Base-by-base conservation (phyloP, 1,284 basidiomycete genomes). In the Agaricales sp. region DNA sequence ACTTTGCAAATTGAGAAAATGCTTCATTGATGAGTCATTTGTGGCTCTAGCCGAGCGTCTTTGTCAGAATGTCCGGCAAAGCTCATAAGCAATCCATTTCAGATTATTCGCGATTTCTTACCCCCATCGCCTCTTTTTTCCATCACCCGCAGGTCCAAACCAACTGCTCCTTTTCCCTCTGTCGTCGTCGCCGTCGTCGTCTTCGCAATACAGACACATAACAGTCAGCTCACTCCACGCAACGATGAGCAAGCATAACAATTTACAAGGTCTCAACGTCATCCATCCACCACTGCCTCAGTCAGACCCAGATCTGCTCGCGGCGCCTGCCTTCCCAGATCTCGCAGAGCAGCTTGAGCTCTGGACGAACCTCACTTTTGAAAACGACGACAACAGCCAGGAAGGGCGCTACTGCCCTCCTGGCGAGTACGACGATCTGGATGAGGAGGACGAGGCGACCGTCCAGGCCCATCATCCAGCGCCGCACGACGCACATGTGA, bases 301-400 rank as follows among this genome's bases (percentile, higher is more conserved):
- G 46, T 53, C 69, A 4, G 65, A 69, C 37, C 69, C 77, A 60
- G 80, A 85, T 53, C 69, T 86, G 38, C 73, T 86, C 51, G 66
- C 77, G 0, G 20, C 11, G 8, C 73, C 76, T 18, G 68, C 78
- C 2, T 83, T 80, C 60, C 80, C 80, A 11, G 87, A 88, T 62
- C 72, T 89, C 47, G 74, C 74, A 16, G 83, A 85, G 2, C 85
- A 90, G 61, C 80, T 91, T 51, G 86, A 87, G 63, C 70, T 89
- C 46, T 92, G 89, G 89, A 85, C 87, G 6, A 84, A 85, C 63
- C 73, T 91, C 53, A 67, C 79, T 13, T 92, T 92, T 64, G 79
- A 87, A 21, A 54, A 56, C 26, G 58, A 61, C 14, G 57, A 61
- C 44, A 66, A 70, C 52, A 70, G 73, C 16, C 61, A 63, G 13